Base-by-base conservation (phyloP, 108 stramenopile species). In the Hondaea fermentalgiana region DNA sequence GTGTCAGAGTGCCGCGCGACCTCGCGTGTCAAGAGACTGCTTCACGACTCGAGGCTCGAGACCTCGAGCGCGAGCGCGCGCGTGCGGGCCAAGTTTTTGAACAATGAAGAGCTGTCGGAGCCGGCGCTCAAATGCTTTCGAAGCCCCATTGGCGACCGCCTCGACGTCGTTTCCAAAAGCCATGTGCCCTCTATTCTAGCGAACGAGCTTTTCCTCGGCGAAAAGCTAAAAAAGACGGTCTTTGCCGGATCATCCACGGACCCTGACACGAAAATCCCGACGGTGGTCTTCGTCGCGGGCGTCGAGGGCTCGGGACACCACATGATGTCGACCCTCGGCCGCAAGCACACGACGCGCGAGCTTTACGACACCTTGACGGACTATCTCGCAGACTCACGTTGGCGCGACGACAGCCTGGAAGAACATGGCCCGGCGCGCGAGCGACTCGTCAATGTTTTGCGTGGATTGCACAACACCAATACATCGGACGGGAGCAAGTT, bases 221-320 rank as follows among this genome's bases (percentile, higher is more conserved):
- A 83, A 53, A 23, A 25, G 23, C 76, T 83, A 6, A 23, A 14
- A 43, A 83, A 83, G 76, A 83, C 76, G 14, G 28, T 53, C 49
- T 83, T 25, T 23, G 76, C 49, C 1, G 51, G 49, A 6, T 45
- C 76, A 16, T 53, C 45, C 16, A 83, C 45, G n/a, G 76, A 53
- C 76, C 45, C 25, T 6, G 25, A 17, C 25, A 1, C 64, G 8
- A 69, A 69, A 23, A 23, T 69, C 21, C 49, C 76, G 14, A 83
- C 45, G 3, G 49, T 83, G 6, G 51, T 83, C n/a, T 83, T 83
- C 23, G n/a, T 83, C 23, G 76, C 76, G 14, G 76, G 76, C n/a
- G 45, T 83, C 1, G 76, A 83, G n/a, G 76, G 76, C 76, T 83
- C 76, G n/a, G 76, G 76, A 10, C 76, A 83, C 76, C 76, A 83